Conservation (phyloP, 768 basidiomycete species). For the Dioszegia crocea region DNA sequence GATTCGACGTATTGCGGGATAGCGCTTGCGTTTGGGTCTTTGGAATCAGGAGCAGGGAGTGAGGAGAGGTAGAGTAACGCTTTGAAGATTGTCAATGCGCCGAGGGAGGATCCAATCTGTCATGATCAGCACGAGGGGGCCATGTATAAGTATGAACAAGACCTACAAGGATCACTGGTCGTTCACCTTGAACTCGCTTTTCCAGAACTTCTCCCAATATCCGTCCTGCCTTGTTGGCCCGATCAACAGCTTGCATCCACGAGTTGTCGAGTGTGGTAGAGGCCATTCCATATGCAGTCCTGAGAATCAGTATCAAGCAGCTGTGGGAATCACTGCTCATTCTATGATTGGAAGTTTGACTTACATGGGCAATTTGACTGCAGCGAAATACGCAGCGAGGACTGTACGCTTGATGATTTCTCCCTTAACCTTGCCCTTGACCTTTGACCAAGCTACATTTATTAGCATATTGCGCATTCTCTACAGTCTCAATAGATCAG, state of each 20-base stretch:
- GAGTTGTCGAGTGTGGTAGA: conserved; percentile 48
- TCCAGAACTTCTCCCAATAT: conserved; percentile 54
- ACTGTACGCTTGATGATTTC: conserved; percentile 54
- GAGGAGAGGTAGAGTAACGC: conserved; percentile 48
- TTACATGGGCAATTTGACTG: conserved; percentile 45
- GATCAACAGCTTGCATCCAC: conserved; percentile 51
- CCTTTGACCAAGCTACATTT: conserved; percentile 41
- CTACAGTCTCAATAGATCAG: neutral
- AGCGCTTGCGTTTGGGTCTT: conserved; percentile 15
- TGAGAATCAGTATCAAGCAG: conserved; percentile 1
- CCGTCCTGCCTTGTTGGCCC: conserved; percentile 53
- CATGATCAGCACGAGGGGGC: neutral
- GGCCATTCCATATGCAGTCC: conserved; percentile 47
- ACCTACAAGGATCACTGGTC: conserved; percentile 52
- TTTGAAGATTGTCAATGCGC: conserved; percentile 51
- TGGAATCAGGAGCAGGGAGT: conserved; percentile 22
- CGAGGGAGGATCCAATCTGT: conserved; percentile 53
- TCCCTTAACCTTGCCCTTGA: conserved; percentile 45
- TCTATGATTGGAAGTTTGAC: neutral
- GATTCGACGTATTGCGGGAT: conserved; percentile 51
- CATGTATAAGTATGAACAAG: neutral
- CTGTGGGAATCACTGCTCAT: neutral
- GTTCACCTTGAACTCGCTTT: conserved; percentile 53
- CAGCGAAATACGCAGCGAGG: conserved; percentile 52
- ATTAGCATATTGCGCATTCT: neutral